Percentiles rank a stretch among this genome's conserved stretches.
Conservation (phyloP, 1,284 basidiomycete genomes). For the Mycosarcoma maydis region DNA sequence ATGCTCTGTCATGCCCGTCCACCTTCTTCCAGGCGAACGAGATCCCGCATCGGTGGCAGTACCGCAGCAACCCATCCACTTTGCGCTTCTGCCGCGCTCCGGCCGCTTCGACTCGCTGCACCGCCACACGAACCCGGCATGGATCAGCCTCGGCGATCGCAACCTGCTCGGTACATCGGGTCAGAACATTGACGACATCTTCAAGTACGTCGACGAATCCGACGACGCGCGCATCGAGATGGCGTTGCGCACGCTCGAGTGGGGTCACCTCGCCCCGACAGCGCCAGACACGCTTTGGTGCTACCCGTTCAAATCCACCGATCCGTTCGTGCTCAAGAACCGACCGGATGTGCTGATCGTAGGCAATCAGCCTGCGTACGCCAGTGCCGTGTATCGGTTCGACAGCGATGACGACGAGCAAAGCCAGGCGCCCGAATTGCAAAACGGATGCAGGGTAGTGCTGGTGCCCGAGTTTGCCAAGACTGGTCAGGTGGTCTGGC, state of each 20-base stretch:
- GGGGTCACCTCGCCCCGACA: slow-evolving; percentile 96
- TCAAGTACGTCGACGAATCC: slow-evolving; percentile 77
- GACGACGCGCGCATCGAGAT: slow-evolving; percentile 72
- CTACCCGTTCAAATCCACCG: slow-evolving; percentile 86
- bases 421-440: slow-evolving; percentile 50
- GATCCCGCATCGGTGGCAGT: slow-evolving; percentile 89
- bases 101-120: slow-evolving; percentile 73
- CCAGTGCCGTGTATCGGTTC: slow-evolving; percentile 70
- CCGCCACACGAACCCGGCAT: slow-evolving; percentile 89
- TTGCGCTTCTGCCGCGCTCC: slow-evolving; percentile 83
- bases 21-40: slow-evolving; percentile 80
- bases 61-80: slow-evolving; percentile 92
- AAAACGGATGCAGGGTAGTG: slow-evolving; percentile 75
- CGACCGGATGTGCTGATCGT: slow-evolving; percentile 90
- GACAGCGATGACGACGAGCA: slow-evolving; percentile 62
- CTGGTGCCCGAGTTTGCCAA: slow-evolving; percentile 83
- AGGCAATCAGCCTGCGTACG: slow-evolving; percentile 80
- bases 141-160: slow-evolving; percentile 73
- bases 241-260: slow-evolving; percentile 82
- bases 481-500: slow-evolving; percentile 74
- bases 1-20: slow-evolving; percentile 71
- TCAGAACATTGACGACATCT: slow-evolving; percentile 93
- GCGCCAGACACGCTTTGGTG: slow-evolving; percentile 98
- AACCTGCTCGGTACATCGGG: slow-evolving; percentile 84
- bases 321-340: slow-evolving; percentile 87